Evolutionary conservation across 345 rosid species (phyloP).

Genomic region (Alliaria petiolata): DNA sequence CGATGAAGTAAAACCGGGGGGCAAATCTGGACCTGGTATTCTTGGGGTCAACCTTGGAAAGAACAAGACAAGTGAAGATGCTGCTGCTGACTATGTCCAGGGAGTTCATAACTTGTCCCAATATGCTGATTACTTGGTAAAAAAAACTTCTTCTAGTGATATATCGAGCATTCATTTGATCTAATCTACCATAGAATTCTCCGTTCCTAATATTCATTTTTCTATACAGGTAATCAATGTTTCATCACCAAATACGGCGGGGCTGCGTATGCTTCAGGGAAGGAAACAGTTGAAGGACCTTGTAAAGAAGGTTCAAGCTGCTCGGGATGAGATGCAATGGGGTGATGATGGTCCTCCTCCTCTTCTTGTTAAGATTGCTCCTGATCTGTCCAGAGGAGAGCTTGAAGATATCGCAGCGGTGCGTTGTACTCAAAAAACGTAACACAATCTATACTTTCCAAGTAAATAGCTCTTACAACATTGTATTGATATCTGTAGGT

Average conservation of each 20-base stretch:
- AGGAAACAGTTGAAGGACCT: conserved; percentile 93
- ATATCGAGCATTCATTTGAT: not conserved
- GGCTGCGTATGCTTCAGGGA: conserved; percentile 94
- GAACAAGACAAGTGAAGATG: conserved; percentile 95
- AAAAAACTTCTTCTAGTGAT: not conserved
- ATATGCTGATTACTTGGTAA: conserved; percentile 96
- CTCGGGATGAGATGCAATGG: conserved; percentile 99
- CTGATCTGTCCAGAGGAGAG: conserved; percentile 92
- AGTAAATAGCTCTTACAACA: conserved; percentile 27
- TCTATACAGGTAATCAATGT: conserved; percentile 78
- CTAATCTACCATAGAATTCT: not conserved
- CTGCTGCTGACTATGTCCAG: conserved; percentile 90
- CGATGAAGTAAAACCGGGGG: conserved; percentile 71
- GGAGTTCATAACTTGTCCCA: conserved; percentile 98
- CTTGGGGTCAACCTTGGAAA: conserved; percentile 98
- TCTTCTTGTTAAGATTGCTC: conserved; percentile 93
- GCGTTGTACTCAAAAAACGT: conserved; percentile 14
- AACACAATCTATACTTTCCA: not conserved
- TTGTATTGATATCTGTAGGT: conserved; percentile 54
- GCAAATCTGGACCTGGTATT: conserved; percentile 98
- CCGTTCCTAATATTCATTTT: not conserved
- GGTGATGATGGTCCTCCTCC: conserved; percentile 99
- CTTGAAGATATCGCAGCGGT: conserved; percentile 99
- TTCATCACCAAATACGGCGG: conserved; percentile 97
- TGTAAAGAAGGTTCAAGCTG: conserved; percentile 98